A percentile compares a stretch with the other conserved stretches of the same genome.
Conservation (phyloP, 1,284 basidiomycete species). For the Cerioporus squamosus region DNA sequence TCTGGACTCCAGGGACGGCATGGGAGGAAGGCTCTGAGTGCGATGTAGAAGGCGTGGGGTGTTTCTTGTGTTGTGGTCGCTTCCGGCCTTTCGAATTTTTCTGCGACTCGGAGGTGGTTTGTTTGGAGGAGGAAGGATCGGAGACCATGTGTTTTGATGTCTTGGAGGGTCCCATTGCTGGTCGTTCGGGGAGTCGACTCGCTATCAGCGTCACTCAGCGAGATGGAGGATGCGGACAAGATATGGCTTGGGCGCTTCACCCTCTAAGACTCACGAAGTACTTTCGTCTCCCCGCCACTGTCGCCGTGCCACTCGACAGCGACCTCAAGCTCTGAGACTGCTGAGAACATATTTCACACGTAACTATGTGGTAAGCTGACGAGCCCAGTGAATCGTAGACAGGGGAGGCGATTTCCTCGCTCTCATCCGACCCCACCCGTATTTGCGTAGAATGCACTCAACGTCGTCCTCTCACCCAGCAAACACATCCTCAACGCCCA, state of each 20-base stretch:
- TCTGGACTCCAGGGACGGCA: conserved; percentile 65
- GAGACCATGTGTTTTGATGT: neutral
- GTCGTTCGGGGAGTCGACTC: too few species aligned
- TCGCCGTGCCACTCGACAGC: too few species aligned
- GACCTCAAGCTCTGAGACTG: neutral
- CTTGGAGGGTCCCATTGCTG: too few species aligned
- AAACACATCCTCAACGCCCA: conserved; percentile 89
- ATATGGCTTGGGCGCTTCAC: too few species aligned
- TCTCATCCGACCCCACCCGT: too few species aligned
- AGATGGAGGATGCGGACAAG: too few species aligned
- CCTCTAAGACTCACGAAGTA: too few species aligned
- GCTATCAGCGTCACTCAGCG: too few species aligned
- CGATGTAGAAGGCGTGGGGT: conserved; percentile 2
- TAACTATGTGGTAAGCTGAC: too few species aligned
- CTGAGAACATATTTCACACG: neutral
- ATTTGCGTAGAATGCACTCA: neutral
- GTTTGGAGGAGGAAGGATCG: conserved; percentile 19
- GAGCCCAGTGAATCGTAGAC: too few species aligned
- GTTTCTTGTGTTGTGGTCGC: conserved; percentile 20
- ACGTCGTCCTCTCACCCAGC: conserved; percentile 44
- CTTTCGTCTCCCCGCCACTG: too few species aligned
- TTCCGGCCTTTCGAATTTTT: conserved; percentile 10
- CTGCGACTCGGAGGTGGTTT: neutral
- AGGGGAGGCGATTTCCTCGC: neutral
- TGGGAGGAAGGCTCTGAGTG: neutral